A percentile compares a stretch with the other conserved stretches of the same genome.
These are phyloP conservation scores for Asclepias syriaca DNA, from an alignment of 257 asterid genomes.

Conservation along the genomic window DNA sequence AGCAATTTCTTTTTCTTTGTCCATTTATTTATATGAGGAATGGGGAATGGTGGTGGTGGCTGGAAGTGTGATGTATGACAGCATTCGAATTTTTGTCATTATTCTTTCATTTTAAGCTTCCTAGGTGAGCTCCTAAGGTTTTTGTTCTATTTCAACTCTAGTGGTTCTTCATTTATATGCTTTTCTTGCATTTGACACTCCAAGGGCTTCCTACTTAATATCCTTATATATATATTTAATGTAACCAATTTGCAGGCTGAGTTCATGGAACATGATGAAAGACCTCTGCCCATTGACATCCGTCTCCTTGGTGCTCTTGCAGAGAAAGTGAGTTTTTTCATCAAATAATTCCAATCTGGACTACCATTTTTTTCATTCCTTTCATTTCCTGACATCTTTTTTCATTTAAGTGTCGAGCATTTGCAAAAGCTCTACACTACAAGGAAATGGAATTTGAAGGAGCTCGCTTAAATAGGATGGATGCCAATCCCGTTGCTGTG, in stretches of 20 bases:
- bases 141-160: background rate
- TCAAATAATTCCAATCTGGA: slow-evolving; percentile 9
- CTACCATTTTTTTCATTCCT: background rate
- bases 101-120: background rate
- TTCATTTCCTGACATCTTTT: slow-evolving; percentile 17
- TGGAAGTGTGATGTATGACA: background rate
- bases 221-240: slow-evolving; percentile 9
- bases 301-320: slow-evolving; percentile 99
- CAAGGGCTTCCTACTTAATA: background rate
- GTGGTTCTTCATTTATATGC: background rate
- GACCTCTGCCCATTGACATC: slow-evolving; percentile 95
- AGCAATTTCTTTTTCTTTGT: background rate
- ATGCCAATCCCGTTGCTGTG: slow-evolving; percentile 88
- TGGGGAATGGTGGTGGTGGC: background rate
- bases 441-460: slow-evolving; percentile 99
- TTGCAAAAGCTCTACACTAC: slow-evolving; percentile 96
- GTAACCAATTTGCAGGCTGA: slow-evolving; percentile 67
- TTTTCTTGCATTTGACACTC: slow-evolving; percentile 3
- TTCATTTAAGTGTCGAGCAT: slow-evolving; percentile 89
- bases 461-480: slow-evolving; percentile 80
- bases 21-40: background rate
- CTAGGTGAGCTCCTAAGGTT: background rate
- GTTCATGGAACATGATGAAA: slow-evolving; percentile 98
- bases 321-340: slow-evolving; percentile 58
- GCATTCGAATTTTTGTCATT: background rate